Conservation (phyloP, 1,284 basidiomycete genomes). For the Microbotryum saponariae region DNA sequence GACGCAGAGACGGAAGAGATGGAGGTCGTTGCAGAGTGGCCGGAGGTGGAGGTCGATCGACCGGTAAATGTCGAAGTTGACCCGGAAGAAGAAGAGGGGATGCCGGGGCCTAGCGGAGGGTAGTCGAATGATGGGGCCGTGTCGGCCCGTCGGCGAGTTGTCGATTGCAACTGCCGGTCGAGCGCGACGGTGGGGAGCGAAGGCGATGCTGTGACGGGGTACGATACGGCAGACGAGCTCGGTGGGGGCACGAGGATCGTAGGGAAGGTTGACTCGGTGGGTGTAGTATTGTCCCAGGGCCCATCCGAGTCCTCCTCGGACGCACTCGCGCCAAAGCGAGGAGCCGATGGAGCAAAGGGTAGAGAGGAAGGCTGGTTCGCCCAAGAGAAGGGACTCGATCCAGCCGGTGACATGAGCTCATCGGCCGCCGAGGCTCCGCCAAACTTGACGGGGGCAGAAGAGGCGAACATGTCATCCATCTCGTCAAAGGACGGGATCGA, state of each 20-base stretch:
- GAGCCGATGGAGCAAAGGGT: background rate
- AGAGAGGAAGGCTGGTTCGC: background rate
- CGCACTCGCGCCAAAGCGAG: background rate
- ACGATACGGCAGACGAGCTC: background rate
- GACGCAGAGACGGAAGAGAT: background rate
- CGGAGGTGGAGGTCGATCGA: background rate
- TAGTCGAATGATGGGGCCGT: constrained; percentile 23
- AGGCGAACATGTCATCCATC: constrained; percentile 12
- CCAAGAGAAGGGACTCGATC: constrained; percentile 14
- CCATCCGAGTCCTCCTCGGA: constrained; percentile 1
- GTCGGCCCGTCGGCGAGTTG: constrained; percentile 19
- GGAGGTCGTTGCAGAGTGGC: constrained; percentile 11
- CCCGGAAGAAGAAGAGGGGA: constrained; percentile 4
- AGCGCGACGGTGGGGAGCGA: background rate
- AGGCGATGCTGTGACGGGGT: background rate
- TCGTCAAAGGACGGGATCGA: constrained; percentile 29
- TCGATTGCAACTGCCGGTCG: background rate
- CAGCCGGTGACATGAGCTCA: constrained; percentile 19
- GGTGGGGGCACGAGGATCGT: background rate
- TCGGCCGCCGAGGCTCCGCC: constrained; percentile 2
- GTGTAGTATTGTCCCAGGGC: background rate
- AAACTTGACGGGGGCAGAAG: background rate
- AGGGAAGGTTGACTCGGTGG: constrained; percentile 12
- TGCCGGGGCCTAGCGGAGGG: constrained; percentile 14
- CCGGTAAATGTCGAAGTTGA: background rate